Conservation (phyloP, 1,139 yeast genomes). For the Hansenula anomala region DNA sequence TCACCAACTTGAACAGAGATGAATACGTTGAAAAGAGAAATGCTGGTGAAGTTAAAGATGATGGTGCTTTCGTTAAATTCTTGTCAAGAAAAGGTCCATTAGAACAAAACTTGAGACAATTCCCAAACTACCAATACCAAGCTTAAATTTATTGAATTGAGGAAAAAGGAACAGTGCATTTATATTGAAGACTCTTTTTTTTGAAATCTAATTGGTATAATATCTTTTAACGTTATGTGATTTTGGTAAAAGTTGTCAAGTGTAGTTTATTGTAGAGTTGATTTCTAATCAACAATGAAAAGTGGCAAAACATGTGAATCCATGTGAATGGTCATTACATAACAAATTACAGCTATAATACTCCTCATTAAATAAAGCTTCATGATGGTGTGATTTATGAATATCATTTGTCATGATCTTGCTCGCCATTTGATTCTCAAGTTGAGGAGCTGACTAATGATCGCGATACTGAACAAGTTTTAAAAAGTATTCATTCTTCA, state of each 20-base stretch:
- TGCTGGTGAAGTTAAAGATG: constrained; percentile 98
- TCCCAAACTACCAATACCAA: constrained; percentile 76
- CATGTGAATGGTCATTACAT: no score
- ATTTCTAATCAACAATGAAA: background rate
- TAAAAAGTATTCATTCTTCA: no score
- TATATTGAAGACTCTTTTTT: no score
- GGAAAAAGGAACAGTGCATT: no score
- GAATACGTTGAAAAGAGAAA: constrained; percentile 92
- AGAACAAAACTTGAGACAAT: constrained; percentile 85
- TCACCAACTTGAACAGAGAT: constrained; percentile 98
- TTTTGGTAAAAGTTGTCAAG: background rate
- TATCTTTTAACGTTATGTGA: constrained; percentile 2
- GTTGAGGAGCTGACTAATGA: no score
- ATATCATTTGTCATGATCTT: no score
- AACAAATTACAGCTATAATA: no score
- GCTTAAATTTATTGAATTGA: constrained; percentile 27
- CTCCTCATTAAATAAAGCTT: no score
- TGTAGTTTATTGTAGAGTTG: no score
- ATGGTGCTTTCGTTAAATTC: constrained; percentile 99
- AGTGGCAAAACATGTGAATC: background rate
- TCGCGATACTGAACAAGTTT: no score
- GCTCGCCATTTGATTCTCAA: no score
- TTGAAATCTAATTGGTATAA: constrained; percentile 5
- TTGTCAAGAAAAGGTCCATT: constrained; percentile 94
- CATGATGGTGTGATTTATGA: no score